A percentile compares a stretch with the other conserved stretches of the same genome.
phyloP scores from a whole-genome alignment of 1,284 basidiomycete genomes.

The Amylostereum areolatum region DNA sequence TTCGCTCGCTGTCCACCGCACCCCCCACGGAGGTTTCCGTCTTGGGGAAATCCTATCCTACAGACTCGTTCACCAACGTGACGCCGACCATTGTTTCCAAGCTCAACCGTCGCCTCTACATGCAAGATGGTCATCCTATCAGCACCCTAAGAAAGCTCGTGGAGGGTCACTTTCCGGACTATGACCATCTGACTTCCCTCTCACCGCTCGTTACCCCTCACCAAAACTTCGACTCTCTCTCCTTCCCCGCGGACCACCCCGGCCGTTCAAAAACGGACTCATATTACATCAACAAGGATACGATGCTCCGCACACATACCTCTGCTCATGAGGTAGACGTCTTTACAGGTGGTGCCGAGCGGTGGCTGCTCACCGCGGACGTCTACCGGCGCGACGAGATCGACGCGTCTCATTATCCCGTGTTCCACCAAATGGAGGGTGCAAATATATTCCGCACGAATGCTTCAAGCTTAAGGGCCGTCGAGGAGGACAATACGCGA shows the following conservation, averaged over 20 bases:
- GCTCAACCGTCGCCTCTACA: conserved; percentile 65
- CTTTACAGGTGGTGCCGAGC: conserved; percentile 64
- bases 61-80: conserved; percentile 82
- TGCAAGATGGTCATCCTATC: conserved; percentile 78
- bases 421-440: conserved; percentile 99
- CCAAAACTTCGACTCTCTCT: conserved; percentile 97
- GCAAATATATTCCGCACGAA: conserved; percentile 72
- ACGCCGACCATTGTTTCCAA: conserved; percentile 83
- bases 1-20: background rate
- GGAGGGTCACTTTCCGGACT: conserved; percentile 76
- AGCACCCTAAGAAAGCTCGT: conserved; percentile 81
- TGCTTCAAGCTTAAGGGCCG: conserved; percentile 46
- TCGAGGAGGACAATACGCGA: conserved; percentile 58
- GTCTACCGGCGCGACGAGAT: conserved; percentile 99
- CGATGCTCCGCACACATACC: conserved; percentile 96
- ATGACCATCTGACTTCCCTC: conserved; percentile 62
- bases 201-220: conserved; percentile 87
- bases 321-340: conserved; percentile 96
- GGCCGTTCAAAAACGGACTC: conserved; percentile 88
- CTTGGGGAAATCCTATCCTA: conserved; percentile 56
- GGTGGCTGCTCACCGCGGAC: conserved; percentile 96
- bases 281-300: conserved; percentile 89
- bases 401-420: conserved; percentile 93
- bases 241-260: conserved; percentile 91
- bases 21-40: conserved; percentile 24